A percentile compares a stretch with the other conserved stretches of the same genome.
These are phyloP conservation scores for Fusarium sp. DNA, from an alignment of 2,329 filamentous ascomycete genomes.

Conservation along the genomic window DNA sequence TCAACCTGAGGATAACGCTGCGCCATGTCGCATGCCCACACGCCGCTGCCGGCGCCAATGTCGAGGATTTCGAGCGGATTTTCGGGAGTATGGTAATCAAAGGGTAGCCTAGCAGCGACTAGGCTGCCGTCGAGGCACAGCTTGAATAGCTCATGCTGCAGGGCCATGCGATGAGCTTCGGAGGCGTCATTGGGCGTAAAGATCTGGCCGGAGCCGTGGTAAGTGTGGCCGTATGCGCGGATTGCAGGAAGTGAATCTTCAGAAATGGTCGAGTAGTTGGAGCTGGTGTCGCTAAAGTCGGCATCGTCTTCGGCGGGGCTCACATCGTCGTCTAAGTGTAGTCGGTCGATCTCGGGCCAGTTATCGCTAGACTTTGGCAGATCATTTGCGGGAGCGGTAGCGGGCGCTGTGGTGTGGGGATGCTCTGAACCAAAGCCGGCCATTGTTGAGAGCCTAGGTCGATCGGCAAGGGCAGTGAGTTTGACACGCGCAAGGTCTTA, in stretches of 20 bases:
- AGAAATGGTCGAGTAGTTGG: constrained; percentile 56
- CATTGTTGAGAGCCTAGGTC: constrained; percentile 34
- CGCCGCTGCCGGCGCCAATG: constrained; percentile 60
- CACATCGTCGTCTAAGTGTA: constrained; percentile 25
- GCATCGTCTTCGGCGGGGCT: constrained; percentile 43
- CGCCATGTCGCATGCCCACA: constrained; percentile 62
- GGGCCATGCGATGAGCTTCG: constrained; percentile 51
- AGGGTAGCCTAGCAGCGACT: constrained; percentile 51
- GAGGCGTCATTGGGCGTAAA: constrained; percentile 55
- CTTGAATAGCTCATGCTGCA: constrained; percentile 56
- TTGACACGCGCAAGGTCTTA: neutral
- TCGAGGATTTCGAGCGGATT: constrained; percentile 56
- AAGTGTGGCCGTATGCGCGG: constrained; percentile 54
- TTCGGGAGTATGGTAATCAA: constrained; percentile 43
- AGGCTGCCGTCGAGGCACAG: constrained; percentile 54
- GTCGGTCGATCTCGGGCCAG: constrained; percentile 18
- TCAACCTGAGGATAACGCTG: constrained; percentile 57
- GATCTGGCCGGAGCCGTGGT: constrained; percentile 55
- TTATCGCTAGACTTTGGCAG: constrained; percentile 25
- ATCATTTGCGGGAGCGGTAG: constrained; percentile 11
- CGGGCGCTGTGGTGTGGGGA: constrained; percentile 26
- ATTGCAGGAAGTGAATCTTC: constrained; percentile 54
- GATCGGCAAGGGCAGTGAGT: constrained; percentile 24
- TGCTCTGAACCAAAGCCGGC: constrained; percentile 19
- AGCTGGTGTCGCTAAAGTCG: constrained; percentile 49